Base-by-base conservation (phyloP, 148 eudicot genomes). In the Vaccinium corymbosum region DNA sequence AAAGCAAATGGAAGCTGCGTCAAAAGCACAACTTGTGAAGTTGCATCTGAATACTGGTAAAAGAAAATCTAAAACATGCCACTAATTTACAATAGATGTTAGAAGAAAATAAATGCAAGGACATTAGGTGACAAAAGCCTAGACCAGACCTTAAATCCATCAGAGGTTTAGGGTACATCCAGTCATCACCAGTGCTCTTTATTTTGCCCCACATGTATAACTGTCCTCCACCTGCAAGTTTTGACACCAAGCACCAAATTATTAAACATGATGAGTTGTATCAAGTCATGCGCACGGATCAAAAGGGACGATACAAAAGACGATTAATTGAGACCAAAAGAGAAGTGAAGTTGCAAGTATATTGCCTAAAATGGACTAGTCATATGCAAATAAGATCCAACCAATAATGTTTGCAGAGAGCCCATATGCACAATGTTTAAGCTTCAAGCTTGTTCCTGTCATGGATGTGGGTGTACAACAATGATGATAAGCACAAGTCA, bases 101-200 rank as follows among this genome's bases (percentile, higher is more conserved):
- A 0, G 25, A 16, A 3, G 10, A 9, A 42, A 56, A 42, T 0
- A 55, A 42, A 51, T 9, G 5, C 25, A 76, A 78, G 29, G 12
- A 49, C 42, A 71, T 12, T 49, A 32, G 17, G 14, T 17, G 57
- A 74, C 35, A 57, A 78, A 84, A 15, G 50, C 59, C 82, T 56
- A 53, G 83, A 83, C 35, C 82, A 62, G 87, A 97, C 99, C 98
- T 97, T 81, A 97, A 88, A 93, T 97, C 99, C 95, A 97, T 90
- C 35, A 93, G 88, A 84, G 98, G 98, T 89, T 97, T 97, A 56
- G 99, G 99, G 88, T 97, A 97, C 99, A 97, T 97, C 95, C 94
- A 97, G 78, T 97, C 98, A 86, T 97, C 99, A 73, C 99, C 99
- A 29, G 90, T 90, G 81, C 81, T 90, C 93, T 97, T 97, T 84